These are phyloP conservation scores for Pulchroboletus neoregius DNA, from an alignment of 1,284 basidiomycete species.

Conservation along the genomic window DNA sequence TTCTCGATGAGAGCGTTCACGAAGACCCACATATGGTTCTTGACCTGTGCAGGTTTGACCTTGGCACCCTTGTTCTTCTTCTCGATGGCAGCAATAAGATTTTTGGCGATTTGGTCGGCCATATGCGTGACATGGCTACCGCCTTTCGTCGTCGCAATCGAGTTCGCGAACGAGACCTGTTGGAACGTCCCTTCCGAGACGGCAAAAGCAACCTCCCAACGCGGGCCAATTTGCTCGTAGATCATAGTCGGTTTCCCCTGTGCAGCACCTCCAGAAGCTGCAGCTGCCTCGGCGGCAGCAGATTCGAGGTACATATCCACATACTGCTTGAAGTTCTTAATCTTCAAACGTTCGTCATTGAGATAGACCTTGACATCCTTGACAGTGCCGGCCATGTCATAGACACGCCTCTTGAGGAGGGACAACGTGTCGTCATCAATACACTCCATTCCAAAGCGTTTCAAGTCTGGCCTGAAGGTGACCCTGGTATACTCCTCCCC, in stretches of 20 bases:
- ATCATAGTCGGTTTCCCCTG: conserved; percentile 76
- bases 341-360: conserved; percentile 89
- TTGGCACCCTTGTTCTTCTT: conserved; percentile 97
- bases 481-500: conserved; percentile 94
- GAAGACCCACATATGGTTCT: conserved; percentile 98
- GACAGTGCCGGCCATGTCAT: conserved; percentile 95
- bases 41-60: conserved; percentile 91
- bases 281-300: conserved; percentile 61
- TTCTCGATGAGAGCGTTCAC: conserved; percentile 97
- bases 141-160: conserved; percentile 95
- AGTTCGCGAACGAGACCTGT: conserved; percentile 97
- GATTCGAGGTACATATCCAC: conserved; percentile 91
- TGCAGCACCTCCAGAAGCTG: conserved; percentile 69
- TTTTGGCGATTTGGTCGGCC: conserved; percentile 87
- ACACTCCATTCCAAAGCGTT: conserved; percentile 86
- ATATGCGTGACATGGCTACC: conserved; percentile 92
- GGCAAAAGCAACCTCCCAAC: conserved; percentile 97
- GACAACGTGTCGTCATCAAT: conserved; percentile 93
- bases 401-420: conserved; percentile 92
- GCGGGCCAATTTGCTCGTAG: conserved; percentile 75
- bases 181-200: conserved; percentile 89
- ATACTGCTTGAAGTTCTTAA: conserved; percentile 98
- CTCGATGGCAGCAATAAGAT: conserved; percentile 73
- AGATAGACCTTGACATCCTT: conserved; percentile 92
- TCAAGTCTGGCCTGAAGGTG: conserved; percentile 91